These are phyloP conservation scores for Coniophora puteana DNA, from an alignment of 1,284 basidiomycete genomes.

Conservation along the genomic window DNA sequence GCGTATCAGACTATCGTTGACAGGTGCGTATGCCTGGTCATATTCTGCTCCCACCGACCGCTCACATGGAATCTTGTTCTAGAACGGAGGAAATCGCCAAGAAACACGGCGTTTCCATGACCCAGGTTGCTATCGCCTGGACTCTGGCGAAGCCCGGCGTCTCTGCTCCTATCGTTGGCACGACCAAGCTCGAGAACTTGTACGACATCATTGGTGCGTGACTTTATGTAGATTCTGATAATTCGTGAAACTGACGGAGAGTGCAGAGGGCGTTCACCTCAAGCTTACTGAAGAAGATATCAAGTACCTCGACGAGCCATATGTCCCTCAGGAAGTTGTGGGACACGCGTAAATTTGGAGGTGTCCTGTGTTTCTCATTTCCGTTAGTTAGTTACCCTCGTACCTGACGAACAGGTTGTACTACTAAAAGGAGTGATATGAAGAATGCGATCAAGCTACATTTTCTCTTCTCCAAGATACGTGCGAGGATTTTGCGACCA, in stretches of 20 bases:
- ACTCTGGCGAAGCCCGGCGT: slow-evolving; percentile 35
- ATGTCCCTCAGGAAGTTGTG: slow-evolving; percentile 34
- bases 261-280: slow-evolving; percentile 30
- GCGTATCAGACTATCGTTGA: slow-evolving; percentile 25
- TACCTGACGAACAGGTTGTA: too few relatives aligned
- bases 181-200: slow-evolving; percentile 42
- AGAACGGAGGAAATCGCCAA: slow-evolving; percentile 43
- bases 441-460: too few relatives aligned
- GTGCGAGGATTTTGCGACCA: too few relatives aligned
- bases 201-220: slow-evolving; percentile 37
- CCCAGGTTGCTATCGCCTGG: slow-evolving; percentile 52
- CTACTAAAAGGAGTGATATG: too few relatives aligned
- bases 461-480: too few relatives aligned
- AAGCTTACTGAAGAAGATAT: slow-evolving; percentile 45
- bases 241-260: too few relatives aligned
- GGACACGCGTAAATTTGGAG: too few relatives aligned
- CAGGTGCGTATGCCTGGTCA: slow-evolving; percentile 23
- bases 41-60: too few relatives aligned
- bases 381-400: too few relatives aligned
- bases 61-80: too few relatives aligned
- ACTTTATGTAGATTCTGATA: background rate
- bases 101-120: slow-evolving; percentile 41
- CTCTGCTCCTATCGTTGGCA: slow-evolving; percentile 44
- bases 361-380: too few relatives aligned
- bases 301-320: slow-evolving; percentile 40